Percentiles rank a stretch among this genome's conserved stretches.
Evolutionary conservation across 805 yeast species (phyloP).

Genomic region (Sugiyamaella americana): DNA sequence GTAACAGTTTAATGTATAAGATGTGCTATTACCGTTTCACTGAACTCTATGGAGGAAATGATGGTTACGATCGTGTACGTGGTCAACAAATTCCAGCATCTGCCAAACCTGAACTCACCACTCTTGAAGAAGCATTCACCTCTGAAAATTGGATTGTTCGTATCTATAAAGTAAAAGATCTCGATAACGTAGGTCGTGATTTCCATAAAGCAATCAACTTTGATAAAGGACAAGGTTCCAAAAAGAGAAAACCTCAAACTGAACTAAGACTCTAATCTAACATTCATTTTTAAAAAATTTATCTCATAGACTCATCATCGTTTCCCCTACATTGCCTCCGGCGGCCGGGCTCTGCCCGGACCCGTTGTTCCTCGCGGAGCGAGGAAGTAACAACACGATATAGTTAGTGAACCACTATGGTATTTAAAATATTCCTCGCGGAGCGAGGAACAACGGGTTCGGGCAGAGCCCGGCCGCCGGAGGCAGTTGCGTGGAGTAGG

Average conservation of each 20-base stretch:
- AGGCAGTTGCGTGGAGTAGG: too few relatives aligned
- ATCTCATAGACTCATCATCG: too few relatives aligned
- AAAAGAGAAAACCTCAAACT: slow-evolving; percentile 21
- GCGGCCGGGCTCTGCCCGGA: too few relatives aligned
- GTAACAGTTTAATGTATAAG: slow-evolving; percentile 86
- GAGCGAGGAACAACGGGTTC: too few relatives aligned
- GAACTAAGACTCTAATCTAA: slow-evolving; percentile 19
- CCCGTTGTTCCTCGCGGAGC: too few relatives aligned
- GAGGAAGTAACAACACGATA: too few relatives aligned
- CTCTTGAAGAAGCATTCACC: slow-evolving; percentile 90
- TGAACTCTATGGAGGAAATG: slow-evolving; percentile 50
- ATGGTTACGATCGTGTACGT: slow-evolving; percentile 72
- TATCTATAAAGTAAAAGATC: slow-evolving; percentile 83
- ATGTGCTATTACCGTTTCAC: slow-evolving; percentile 85
- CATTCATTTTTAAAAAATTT: too few relatives aligned
- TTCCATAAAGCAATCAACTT: slow-evolving; percentile 4
- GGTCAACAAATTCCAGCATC: slow-evolving; percentile 59
- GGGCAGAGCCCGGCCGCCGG: too few relatives aligned
- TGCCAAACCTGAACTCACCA: slow-evolving; percentile 52
- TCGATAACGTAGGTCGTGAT: slow-evolving; percentile 75
- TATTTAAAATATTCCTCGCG: too few relatives aligned
- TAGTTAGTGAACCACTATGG: too few relatives aligned
- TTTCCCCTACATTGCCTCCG: too few relatives aligned
- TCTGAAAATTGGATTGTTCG: slow-evolving; percentile 96
- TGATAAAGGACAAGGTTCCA: slow-evolving; percentile 10